These are phyloP conservation scores for Dothidotthia symphoricarpi DNA, from an alignment of 2,329 filamentous ascomycete species.

Conservation along the genomic window DNA sequence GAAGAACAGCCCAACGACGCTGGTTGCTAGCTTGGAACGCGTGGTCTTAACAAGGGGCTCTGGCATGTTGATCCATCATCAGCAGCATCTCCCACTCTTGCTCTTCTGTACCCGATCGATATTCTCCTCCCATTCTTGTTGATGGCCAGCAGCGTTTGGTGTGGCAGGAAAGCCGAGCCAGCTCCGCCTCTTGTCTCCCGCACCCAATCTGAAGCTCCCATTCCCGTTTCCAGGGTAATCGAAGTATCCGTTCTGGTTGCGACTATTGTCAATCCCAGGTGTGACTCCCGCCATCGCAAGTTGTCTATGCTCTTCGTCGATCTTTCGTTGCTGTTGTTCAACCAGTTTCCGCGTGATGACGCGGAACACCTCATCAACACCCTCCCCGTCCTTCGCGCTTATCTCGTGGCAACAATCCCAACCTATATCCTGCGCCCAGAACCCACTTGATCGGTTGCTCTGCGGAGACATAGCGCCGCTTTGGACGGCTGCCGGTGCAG, in stretches of 20 bases:
- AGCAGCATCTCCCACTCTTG: conserved; percentile 40
- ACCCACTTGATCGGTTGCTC: conserved; percentile 62
- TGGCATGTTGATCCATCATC: conserved; percentile 1
- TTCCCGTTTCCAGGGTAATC: conserved; percentile 50
- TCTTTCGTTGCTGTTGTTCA: conserved; percentile 64
- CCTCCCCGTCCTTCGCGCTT: conserved; percentile 88
- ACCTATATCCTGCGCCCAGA: conserved; percentile 89
- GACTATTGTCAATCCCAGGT: conserved; percentile 40
- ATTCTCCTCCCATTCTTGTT: conserved; percentile 37
- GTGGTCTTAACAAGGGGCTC: background rate
- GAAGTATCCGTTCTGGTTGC: conserved; percentile 47
- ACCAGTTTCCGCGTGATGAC: conserved; percentile 81
- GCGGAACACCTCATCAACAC: conserved; percentile 93
- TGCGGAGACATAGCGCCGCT: conserved; percentile 48
- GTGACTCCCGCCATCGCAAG: conserved; percentile 46
- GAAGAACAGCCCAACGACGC: too few species aligned
- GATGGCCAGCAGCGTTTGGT: conserved; percentile 33
- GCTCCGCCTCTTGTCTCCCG: conserved; percentile 63
- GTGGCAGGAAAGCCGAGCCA: conserved; percentile 62
- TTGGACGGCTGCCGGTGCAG: conserved; percentile 38
- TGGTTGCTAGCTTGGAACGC: too few species aligned
- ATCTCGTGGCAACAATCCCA: conserved; percentile 99
- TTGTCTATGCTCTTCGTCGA: conserved; percentile 52
- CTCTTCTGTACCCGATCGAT: conserved; percentile 30
- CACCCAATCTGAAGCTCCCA: conserved; percentile 60